phyloP scores from a whole-genome alignment of 1,284 basidiomycete species.

The Somion occarium region DNA sequence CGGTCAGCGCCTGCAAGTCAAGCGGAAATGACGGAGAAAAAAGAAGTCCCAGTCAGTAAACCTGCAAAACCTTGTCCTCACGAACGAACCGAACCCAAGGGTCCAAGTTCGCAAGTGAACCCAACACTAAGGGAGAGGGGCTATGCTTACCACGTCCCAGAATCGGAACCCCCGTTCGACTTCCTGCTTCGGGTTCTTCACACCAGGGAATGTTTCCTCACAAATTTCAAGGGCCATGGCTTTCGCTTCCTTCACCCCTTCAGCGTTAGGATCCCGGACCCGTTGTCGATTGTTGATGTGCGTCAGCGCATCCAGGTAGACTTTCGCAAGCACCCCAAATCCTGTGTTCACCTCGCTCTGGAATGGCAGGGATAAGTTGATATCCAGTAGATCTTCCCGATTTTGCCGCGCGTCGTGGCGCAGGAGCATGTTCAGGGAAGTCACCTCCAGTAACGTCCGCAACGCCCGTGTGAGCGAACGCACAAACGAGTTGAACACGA shows the following conservation, averaged over 20 bases:
- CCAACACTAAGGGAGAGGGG: background rate
- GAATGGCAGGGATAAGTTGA: constrained; percentile 89
- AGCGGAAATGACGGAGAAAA: background rate
- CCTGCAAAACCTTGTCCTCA: background rate
- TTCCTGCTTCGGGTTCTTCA: constrained; percentile 83
- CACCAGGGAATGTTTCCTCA: constrained; percentile 90
- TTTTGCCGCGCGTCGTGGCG: constrained; percentile 81
- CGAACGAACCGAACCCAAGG: too few relatives aligned
- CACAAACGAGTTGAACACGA: constrained; percentile 98
- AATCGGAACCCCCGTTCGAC: constrained; percentile 96
- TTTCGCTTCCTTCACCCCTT: constrained; percentile 82
- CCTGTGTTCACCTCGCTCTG: constrained; percentile 97
- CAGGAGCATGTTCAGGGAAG: constrained; percentile 88
- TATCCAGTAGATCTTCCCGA: constrained; percentile 90
- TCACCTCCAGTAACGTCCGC: constrained; percentile 87
- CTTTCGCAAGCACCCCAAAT: constrained; percentile 96
- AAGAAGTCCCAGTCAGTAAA: background rate
- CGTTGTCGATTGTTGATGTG: constrained; percentile 77
- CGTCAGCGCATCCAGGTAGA: constrained; percentile 89
- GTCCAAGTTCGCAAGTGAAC: background rate
- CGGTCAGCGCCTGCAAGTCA: constrained; percentile 70
- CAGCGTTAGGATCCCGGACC: constrained; percentile 70
- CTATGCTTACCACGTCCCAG: constrained; percentile 86
- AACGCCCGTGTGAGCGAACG: constrained; percentile 86
- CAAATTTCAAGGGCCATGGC: constrained; percentile 85